These are phyloP conservation scores for Exophiala spinifera DNA, from an alignment of 2,329 filamentous ascomycete genomes.

Conservation along the genomic window DNA sequence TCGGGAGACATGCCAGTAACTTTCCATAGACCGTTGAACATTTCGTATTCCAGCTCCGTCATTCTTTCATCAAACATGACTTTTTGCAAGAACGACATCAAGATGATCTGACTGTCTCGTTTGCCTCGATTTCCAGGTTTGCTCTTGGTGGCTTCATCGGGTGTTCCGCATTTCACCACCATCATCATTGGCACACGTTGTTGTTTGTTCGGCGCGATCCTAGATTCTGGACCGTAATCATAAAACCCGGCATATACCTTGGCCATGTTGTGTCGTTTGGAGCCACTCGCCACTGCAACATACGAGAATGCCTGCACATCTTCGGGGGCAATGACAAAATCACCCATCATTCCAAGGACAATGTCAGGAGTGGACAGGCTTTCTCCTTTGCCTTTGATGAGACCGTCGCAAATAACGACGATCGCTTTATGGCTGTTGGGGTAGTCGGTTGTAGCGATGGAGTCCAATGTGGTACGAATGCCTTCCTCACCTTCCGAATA, in stretches of 20 bases:
- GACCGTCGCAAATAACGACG: slow-evolving; percentile 91
- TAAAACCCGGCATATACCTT: slow-evolving; percentile 98
- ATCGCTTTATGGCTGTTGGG: slow-evolving; percentile 99
- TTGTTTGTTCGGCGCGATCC: slow-evolving; percentile 79
- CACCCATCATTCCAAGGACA: slow-evolving; percentile 89
- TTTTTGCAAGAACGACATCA: slow-evolving; percentile 99
- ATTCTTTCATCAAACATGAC: slow-evolving; percentile 99
- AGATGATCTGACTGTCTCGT: slow-evolving; percentile 96
- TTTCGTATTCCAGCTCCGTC: slow-evolving; percentile 98
- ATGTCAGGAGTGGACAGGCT: slow-evolving; percentile 83
- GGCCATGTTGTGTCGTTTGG: slow-evolving; percentile 99
- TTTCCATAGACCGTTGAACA: slow-evolving; percentile 99
- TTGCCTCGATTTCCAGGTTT: slow-evolving; percentile 98
- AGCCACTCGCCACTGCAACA: slow-evolving; percentile 89
- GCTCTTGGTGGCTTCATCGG: slow-evolving; percentile 72
- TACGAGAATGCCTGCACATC: slow-evolving; percentile 91
- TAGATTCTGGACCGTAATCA: slow-evolving; percentile 80
- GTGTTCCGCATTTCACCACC: slow-evolving; percentile 92
- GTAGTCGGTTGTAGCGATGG: slow-evolving; percentile 95
- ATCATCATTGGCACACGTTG: slow-evolving; percentile 98
- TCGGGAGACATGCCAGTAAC: slow-evolving; percentile 97
- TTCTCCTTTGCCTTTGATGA: slow-evolving; percentile 96
- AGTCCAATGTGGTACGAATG: slow-evolving; percentile 89
- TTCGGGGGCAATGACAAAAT: slow-evolving; percentile 73
- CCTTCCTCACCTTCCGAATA: slow-evolving; percentile 96